These are phyloP conservation scores for Linum lewisii DNA, from an alignment of 345 rosid genomes.

Conservation along the genomic window DNA sequence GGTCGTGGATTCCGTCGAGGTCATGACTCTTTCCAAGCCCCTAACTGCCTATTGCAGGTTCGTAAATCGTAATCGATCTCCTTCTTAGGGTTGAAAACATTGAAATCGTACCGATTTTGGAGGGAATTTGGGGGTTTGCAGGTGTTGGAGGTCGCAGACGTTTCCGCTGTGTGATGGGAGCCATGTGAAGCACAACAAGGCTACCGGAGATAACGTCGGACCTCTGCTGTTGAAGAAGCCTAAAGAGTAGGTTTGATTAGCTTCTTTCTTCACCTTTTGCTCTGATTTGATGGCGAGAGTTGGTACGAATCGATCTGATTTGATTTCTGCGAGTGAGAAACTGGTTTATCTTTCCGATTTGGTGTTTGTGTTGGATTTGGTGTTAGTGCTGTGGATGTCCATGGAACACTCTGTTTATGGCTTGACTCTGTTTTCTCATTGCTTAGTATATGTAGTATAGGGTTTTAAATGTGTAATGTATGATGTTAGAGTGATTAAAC, in stretches of 20 bases:
- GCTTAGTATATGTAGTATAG: too few species aligned
- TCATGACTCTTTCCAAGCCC: not conserved
- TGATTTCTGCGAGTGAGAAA: too few species aligned
- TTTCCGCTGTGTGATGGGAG: constrained; percentile 86
- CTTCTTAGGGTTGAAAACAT: not conserved
- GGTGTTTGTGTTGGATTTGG: too few species aligned
- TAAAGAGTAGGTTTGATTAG: constrained; percentile 13
- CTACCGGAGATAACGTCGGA: constrained; percentile 85
- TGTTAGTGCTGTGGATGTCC: too few species aligned
- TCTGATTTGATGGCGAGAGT: not conserved
- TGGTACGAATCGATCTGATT: too few species aligned
- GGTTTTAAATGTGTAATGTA: too few species aligned
- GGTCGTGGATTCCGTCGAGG: constrained; percentile 28
- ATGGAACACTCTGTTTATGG: too few species aligned
- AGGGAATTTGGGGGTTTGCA: constrained; percentile 11
- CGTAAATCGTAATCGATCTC: too few species aligned
- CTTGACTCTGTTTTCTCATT: too few species aligned
- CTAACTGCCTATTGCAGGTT: not conserved
- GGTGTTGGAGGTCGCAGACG: constrained; percentile 93
- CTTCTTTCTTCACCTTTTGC: not conserved
- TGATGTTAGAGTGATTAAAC: too few species aligned
- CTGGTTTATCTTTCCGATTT: too few species aligned
- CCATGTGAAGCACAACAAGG: constrained; percentile 93
- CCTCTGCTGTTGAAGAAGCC: constrained; percentile 58
- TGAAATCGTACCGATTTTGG: not conserved